Conservation (phyloP, 2,329 filamentous ascomycete genomes). For the Talaromyces sp. region DNA sequence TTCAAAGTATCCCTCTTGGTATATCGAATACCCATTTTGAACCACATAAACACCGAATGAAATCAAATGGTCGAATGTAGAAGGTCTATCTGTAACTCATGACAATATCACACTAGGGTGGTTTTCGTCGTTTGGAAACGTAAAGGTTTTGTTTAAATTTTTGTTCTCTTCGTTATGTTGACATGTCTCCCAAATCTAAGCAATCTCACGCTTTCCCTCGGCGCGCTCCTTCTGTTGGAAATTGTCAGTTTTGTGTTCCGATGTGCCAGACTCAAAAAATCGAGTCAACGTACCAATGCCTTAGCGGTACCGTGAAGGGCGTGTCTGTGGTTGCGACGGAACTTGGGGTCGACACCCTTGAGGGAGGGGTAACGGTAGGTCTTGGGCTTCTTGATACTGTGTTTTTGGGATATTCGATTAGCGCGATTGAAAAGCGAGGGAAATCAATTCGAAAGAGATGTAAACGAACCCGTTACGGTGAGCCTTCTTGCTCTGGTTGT, state of each 20-base stretch:
- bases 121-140: conserved; percentile 5
- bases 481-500: conserved; percentile 97
- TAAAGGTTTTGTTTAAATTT: neutral
- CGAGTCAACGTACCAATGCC: conserved; percentile 72
- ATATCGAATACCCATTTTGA: no score
- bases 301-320: conserved; percentile 98
- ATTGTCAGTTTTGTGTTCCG: conserved; percentile 29
- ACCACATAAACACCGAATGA: neutral
- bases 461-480: conserved; percentile 91
- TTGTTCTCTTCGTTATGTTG: conserved; percentile 17
- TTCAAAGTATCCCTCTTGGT: neutral
- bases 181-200: conserved; percentile 48
- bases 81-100: neutral
- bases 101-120: conserved; percentile 5
- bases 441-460: neutral
- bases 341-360: conserved; percentile 99
- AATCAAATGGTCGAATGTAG: neutral
- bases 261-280: neutral
- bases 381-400: conserved; percentile 99
- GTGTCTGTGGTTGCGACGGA: conserved; percentile 99
- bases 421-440: conserved; percentile 4
- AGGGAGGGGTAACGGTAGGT: conserved; percentile 98
- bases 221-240: conserved; percentile 81
- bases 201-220: conserved; percentile 88
- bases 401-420: neutral